These are phyloP conservation scores for Vitis rotundifolia DNA, from an alignment of 164 flowering plant genomes.

Conservation along the genomic window DNA sequence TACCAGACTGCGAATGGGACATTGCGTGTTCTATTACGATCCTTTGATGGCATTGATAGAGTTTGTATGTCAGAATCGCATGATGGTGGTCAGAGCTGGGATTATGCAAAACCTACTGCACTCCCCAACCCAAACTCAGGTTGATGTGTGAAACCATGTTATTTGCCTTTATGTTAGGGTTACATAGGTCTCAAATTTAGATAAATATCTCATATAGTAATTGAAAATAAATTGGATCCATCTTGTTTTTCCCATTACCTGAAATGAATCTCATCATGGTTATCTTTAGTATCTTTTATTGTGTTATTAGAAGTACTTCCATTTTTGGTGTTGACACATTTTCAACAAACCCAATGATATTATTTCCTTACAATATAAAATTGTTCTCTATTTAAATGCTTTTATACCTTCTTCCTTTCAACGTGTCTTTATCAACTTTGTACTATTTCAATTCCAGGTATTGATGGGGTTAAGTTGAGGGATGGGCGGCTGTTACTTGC, in stretches of 20 bases:
- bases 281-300: too few species aligned
- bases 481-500: constrained; percentile 77
- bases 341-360: too few species aligned
- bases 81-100: constrained; percentile 83
- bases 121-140: constrained; percentile 98
- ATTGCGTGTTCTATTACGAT: constrained; percentile 69
- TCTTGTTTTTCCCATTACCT: too few species aligned
- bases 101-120: constrained; percentile 60
- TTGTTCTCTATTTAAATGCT: neutral
- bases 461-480: constrained; percentile 83
- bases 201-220: neutral
- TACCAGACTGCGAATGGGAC: constrained; percentile 67
- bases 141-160: constrained; percentile 11
- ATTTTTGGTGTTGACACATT: neutral
- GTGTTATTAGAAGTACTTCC: too few species aligned
- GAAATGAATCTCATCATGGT: too few species aligned
- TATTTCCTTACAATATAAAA: too few species aligned
- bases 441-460: constrained; percentile 40
- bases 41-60: constrained; percentile 58
- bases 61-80: constrained; percentile 86
- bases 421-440: neutral
- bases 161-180: neutral
- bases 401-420: neutral
- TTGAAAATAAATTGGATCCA: too few species aligned
- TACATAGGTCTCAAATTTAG: neutral